phyloP scores from a whole-genome alignment of 176 grass and related monocot species.

The Oryza rufipogon region DNA sequence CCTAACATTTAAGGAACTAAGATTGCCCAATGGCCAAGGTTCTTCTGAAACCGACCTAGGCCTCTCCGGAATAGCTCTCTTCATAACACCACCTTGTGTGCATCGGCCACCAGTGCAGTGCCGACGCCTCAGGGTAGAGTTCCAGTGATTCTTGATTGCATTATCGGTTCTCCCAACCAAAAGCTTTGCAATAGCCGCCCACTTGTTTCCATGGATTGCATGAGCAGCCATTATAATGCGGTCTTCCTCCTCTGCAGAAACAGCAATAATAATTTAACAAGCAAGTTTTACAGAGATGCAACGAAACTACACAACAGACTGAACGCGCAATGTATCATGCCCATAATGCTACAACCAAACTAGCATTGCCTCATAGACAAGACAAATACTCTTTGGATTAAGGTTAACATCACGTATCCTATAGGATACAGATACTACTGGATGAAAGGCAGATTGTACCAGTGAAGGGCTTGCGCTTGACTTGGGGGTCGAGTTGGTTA shows the following conservation, averaged over 20 bases:
- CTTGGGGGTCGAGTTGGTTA: conserved; percentile 95
- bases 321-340: conserved; percentile 23
- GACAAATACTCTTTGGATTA: not conserved
- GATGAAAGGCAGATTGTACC: conserved; percentile 55
- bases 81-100: conserved; percentile 39
- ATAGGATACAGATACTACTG: not conserved
- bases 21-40: conserved; percentile 39
- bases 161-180: conserved; percentile 94
- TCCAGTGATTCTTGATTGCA: conserved; percentile 99
- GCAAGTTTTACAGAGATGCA: not conserved
- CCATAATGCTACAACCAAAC: not conserved
- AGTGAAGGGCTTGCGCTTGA: conserved; percentile 95
- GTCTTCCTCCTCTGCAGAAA: conserved; percentile 91
- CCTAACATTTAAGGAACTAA: conserved; percentile 49
- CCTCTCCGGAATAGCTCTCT: conserved; percentile 44
- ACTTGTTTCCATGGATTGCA: conserved; percentile 87
- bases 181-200: conserved; percentile 88
- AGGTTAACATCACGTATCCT: not conserved
- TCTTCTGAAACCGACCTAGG: conserved; percentile 57
- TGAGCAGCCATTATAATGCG: conserved; percentile 84
- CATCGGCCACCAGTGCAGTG: conserved; percentile 49
- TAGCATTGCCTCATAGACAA: not conserved
- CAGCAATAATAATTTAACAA: conserved; percentile 24
- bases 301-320: not conserved
- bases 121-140: conserved; percentile 86